Evolutionary conservation across 148 eudicot genomes (phyloP), one percentile per base, ranked within the genome.

Genomic region (Amaranthus palmeri): DNA sequence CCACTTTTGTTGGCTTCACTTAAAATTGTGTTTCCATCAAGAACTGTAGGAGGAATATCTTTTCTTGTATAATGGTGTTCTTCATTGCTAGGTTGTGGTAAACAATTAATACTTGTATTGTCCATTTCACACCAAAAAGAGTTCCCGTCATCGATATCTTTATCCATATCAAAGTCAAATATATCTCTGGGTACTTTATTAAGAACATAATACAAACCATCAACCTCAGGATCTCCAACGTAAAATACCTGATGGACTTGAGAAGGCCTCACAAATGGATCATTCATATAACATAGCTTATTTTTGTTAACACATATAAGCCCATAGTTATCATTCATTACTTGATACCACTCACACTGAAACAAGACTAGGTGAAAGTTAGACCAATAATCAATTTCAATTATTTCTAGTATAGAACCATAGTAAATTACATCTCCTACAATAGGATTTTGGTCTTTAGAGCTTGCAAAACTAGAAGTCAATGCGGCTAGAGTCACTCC

Each of bases 381-480:
- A 1, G 76, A 74, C 70, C 46, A 64, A 43, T 62, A 79, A 40
- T 70, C 53, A 4, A 79, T 53, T 43, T 79, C 78, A 54, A 74
- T 74, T 1, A 79, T 79, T 4, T 79, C 78, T 8, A 62, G 15
- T 54, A 64, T 44, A 15, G 46, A 3, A 74, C 61, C 67, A 74
- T 53, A 79, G 17, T 73, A 69, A 10, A 40, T 54, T 10, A 78
- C 74, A 10, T 74, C 45, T 5, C 68, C 75, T 4, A 49, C 46
- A 14, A 68, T n/a, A 0, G 70, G 81, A 73, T 73, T 67, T 73
- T 78, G 54, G 8, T 78, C 77, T 15, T 44, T 67, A 11, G 81
- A 15, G 15, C 81, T 78, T 25, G 77, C 77, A 72, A 78, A 79
- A 17, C 78, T 79, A 56, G 75, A 50, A 5, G 75, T 79, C 36